Percentiles rank a stretch among this genome's conserved stretches.
phyloP scores from a whole-genome alignment of 768 basidiomycete species.

The Amylocystis lapponica region DNA sequence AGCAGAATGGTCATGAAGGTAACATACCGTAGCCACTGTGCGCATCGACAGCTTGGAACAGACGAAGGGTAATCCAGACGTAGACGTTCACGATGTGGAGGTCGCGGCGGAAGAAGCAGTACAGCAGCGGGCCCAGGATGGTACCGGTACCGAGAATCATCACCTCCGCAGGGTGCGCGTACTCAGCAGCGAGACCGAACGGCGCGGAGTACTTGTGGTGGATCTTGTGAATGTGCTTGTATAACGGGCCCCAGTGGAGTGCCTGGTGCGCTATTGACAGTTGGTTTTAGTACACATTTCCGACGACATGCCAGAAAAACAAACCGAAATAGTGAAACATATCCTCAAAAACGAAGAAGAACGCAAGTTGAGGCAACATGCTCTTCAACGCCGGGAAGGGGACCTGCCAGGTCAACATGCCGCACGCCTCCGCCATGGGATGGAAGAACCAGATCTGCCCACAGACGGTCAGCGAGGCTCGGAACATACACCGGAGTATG shows the following conservation, averaged over 20 bases:
- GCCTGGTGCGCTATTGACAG: slow-evolving; percentile 69
- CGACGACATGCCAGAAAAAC: slow-evolving; percentile 21
- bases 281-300: too few species aligned
- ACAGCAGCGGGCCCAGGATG: slow-evolving; percentile 81
- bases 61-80: slow-evolving; percentile 86
- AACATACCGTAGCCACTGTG: slow-evolving; percentile 90
- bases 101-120: slow-evolving; percentile 68
- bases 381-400: slow-evolving; percentile 74
- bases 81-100: slow-evolving; percentile 94
- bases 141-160: slow-evolving; percentile 93
- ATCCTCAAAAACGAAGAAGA: slow-evolving; percentile 97
- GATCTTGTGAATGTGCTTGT: slow-evolving; percentile 93
- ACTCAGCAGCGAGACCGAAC: slow-evolving; percentile 96
- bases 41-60: slow-evolving; percentile 96
- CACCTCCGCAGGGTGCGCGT: slow-evolving; percentile 95
- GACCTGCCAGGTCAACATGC: slow-evolving; percentile 90
- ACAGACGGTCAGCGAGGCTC: neutral
- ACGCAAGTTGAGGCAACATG: slow-evolving; percentile 70
- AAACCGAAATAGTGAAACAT: slow-evolving; percentile 86
- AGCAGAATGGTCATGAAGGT: neutral
- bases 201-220: slow-evolving; percentile 98
- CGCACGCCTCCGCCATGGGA: slow-evolving; percentile 79
- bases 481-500: neutral
- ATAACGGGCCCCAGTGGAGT: slow-evolving; percentile 77
- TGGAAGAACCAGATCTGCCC: slow-evolving; percentile 85